Base-by-base conservation (phyloP, 129 eudicot genomes). In the Helianthus tuberosus region DNA sequence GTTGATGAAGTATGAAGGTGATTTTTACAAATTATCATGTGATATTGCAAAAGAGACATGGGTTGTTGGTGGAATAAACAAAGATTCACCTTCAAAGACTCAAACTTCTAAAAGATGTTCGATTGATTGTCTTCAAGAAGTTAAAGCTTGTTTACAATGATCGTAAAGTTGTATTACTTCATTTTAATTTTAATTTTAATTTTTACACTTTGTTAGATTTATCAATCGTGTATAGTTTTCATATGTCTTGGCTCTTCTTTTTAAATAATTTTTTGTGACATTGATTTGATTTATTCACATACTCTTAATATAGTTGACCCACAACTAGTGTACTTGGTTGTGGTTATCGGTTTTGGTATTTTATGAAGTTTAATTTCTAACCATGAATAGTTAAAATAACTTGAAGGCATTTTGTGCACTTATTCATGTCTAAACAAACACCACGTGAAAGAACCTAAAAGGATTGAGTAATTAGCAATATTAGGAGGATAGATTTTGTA, bases 11-110 rank as follows among this genome's bases (percentile, higher is more conserved):
- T 84, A 64, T 75, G 92, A 89, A 43, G 81, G 84, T 63, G 96
- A 88, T 85, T 93, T 87, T 67, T 76, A 81, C 75, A 89, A 87
- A 62, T 54, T 89, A 39, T 89, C 94, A 5, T 64, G 83, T 54
- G 98, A 92, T 82, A 82, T 92, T 72, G 94, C 94, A 46, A 89
- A 89, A 75, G 98, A 92, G 72, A 92, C 96, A 11, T 92, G 98
- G 98, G 88, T 89, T 81, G 92, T 84, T 35, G 96, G 92, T 52
- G 96, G 90, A 57, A 79, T 72, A 6, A 80, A 71, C 39, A 46
- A 76, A 68, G 89, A 88, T 57, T 15, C 81, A 72, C 36, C 84
- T 29, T 77, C 90, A 59, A 87, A 83, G 72, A 86, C 95, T 86
- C 67, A 83, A 81, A 87, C 92, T 77, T 82, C 79, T 43, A 87